phyloP scores from a whole-genome alignment of 208 protist species.

The Acanthamoeba triangularis region DNA sequence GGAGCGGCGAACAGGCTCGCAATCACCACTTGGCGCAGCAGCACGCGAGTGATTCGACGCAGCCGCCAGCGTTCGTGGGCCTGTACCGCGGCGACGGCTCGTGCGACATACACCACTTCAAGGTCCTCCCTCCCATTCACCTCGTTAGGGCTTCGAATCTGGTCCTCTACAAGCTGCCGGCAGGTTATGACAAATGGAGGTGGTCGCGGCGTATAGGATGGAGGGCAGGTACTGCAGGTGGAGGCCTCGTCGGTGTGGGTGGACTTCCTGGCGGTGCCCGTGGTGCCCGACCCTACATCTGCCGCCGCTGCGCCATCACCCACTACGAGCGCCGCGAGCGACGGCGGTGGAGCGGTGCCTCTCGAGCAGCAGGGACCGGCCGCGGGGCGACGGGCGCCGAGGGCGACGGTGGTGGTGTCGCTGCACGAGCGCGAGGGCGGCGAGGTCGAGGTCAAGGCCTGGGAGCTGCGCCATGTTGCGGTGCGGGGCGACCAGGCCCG shows the following conservation, averaged over 20 bases:
- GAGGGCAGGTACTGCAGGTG: background rate
- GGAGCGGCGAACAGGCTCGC: background rate
- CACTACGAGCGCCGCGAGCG: background rate
- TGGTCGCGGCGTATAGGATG: background rate
- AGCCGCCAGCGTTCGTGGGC: background rate
- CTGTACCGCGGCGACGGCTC: background rate
- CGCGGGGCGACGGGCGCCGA: background rate
- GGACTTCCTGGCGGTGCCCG: background rate
- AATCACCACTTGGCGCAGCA: background rate
- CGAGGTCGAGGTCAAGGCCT: background rate
- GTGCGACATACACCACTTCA: conserved; percentile 18
- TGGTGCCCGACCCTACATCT: background rate
- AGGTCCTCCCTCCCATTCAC: background rate
- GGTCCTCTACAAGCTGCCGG: no score
- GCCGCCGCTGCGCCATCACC: background rate
- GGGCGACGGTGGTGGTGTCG: background rate
- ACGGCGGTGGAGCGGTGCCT: no score
- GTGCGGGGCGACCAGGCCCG: background rate
- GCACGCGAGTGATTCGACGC: background rate
- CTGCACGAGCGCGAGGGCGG: background rate
- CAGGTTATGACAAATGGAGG: background rate
- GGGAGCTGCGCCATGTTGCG: conserved; percentile 1
- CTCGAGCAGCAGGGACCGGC: background rate
- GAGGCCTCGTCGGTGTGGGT: conserved; percentile 4
- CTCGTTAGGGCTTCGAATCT: background rate